Evolutionary conservation across 2,329 filamentous ascomycete genomes (phyloP).

Genomic region (Cadophora malorum): DNA sequence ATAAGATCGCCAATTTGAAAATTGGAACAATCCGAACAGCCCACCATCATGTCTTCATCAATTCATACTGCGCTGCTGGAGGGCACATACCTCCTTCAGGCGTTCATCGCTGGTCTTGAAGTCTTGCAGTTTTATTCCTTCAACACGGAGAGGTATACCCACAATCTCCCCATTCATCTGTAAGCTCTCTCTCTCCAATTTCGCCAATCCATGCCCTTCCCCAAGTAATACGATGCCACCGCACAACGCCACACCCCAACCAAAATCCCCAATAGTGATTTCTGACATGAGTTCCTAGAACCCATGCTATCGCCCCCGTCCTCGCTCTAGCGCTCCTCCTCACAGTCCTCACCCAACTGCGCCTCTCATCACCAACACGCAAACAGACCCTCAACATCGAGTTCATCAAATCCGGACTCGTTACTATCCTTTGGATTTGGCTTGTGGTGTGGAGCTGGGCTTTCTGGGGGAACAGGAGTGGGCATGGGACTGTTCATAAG

Average conservation of each 20-base stretch:
- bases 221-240: neutral
- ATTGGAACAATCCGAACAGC: neutral
- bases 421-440: slow-evolving; percentile 8
- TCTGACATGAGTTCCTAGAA: neutral
- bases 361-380: slow-evolving; percentile 16
- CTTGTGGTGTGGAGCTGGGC: slow-evolving; percentile 2
- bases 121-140: slow-evolving; percentile 12
- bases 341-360: slow-evolving; percentile 11
- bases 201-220: neutral
- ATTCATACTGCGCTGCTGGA: slow-evolving; percentile 1
- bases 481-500: neutral
- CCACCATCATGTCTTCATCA: neutral
- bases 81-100: slow-evolving; percentile 10
- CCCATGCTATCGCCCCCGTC: slow-evolving; percentile 2
- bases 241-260: neutral
- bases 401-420: slow-evolving; percentile 10
- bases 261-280: neutral
- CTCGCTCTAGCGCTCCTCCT: slow-evolving; percentile 13
- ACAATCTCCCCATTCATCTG: neutral
- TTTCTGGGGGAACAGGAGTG: neutral
- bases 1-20: neutral
- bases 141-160: neutral
- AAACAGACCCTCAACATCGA: slow-evolving; percentile 16
- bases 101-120: slow-evolving; percentile 13
- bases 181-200: neutral